These are phyloP conservation scores for Lasiodiplodia theobromae DNA, from an alignment of 2,329 filamentous ascomycete species.

Conservation along the genomic window DNA sequence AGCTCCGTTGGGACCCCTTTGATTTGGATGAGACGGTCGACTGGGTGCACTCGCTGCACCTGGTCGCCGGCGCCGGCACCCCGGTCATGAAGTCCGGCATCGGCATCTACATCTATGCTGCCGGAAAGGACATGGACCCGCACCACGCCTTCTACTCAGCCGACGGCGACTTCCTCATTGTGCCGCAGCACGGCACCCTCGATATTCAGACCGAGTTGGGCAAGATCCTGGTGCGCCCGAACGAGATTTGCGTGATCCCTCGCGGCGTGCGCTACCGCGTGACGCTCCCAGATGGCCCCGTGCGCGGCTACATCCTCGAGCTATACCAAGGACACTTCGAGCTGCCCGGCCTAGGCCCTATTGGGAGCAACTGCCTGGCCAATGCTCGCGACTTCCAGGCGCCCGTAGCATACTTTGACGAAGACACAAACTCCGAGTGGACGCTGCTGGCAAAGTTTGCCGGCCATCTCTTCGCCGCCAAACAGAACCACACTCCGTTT, in stretches of 20 bases:
- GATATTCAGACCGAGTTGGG: conserved; percentile 75
- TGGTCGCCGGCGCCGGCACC: conserved; percentile 81
- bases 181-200: conserved; percentile 69
- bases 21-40: conserved; percentile 73
- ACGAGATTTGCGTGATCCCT: conserved; percentile 72
- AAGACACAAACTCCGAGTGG: conserved; percentile 63
- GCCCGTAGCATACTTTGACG: conserved; percentile 65
- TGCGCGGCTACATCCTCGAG: conserved; percentile 72
- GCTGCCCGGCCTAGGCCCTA: conserved; percentile 70
- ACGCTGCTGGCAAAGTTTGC: conserved; percentile 68
- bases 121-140: conserved; percentile 77
- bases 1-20: conserved; percentile 81
- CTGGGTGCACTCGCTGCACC: conserved; percentile 72
- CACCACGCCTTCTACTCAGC: conserved; percentile 83
- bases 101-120: conserved; percentile 82
- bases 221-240: conserved; percentile 68
- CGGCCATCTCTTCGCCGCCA: conserved; percentile 66
- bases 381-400: conserved; percentile 70
- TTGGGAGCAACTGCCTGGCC: conserved; percentile 71
- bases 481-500: conserved; percentile 71
- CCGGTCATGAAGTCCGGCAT: conserved; percentile 79
- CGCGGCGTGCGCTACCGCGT: conserved; percentile 70
- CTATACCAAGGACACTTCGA: conserved; percentile 70
- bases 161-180: conserved; percentile 72
- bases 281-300: conserved; percentile 65